Evolutionary conservation across 768 basidiomycete species (phyloP).

Genomic region (Mycena rebaudengoi): DNA sequence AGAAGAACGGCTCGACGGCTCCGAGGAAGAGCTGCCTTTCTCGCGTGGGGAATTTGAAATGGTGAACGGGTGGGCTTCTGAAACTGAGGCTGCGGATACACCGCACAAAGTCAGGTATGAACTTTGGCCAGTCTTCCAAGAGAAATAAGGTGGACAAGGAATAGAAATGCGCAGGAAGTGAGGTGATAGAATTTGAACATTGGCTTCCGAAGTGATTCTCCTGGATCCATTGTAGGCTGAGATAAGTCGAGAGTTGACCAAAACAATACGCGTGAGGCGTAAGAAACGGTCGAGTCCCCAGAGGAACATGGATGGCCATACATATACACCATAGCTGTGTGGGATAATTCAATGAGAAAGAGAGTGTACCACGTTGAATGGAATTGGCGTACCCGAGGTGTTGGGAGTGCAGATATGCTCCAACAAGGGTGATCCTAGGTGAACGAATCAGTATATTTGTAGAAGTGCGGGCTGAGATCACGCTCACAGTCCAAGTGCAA

Average conservation of each 20-base stretch:
- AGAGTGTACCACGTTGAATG: background rate
- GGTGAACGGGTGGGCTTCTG: conserved; percentile 59
- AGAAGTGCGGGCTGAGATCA: too few relatives aligned
- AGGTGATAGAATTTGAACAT: conserved; percentile 44
- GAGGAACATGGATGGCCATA: conserved; percentile 48
- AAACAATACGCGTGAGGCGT: conserved; percentile 44
- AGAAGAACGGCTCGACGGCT: background rate
- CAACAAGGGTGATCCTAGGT: conserved; percentile 38
- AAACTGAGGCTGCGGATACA: conserved; percentile 30
- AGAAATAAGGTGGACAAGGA: conserved; percentile 36
- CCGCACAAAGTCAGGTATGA: conserved; percentile 52
- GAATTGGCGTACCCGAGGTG: background rate
- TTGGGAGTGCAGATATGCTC: conserved; percentile 35
- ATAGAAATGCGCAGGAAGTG: conserved; percentile 50
- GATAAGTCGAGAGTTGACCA: conserved; percentile 40
- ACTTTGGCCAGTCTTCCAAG: conserved; percentile 52
- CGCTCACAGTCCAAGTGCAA: conserved; percentile 41
- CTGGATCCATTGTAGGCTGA: conserved; percentile 39
- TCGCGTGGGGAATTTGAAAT: conserved; percentile 34
- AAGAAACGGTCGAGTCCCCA: conserved; percentile 53
- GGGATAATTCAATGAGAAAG: background rate
- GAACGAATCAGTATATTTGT: too few relatives aligned
- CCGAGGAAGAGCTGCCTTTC: background rate
- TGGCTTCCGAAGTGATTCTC: conserved; percentile 19
- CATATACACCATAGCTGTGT: conserved; percentile 33